Base-by-base conservation (phyloP, 495 filamentous ascomycete species). In the Astrocystis sublimbata region DNA sequence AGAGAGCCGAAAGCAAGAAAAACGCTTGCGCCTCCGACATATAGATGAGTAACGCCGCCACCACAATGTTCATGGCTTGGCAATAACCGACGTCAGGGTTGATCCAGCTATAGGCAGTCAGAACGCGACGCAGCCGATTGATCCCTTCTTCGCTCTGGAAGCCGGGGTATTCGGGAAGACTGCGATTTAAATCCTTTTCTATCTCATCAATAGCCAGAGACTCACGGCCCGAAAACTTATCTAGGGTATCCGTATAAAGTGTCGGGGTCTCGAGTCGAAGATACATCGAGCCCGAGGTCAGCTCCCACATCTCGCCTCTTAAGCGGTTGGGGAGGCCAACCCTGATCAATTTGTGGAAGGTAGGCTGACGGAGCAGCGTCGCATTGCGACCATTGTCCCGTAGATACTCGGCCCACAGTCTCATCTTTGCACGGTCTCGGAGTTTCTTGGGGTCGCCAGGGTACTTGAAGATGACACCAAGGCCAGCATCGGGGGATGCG, bases 21-120 rank as follows among this genome's bases (percentile, higher is more conserved):
- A 98, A 98, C 4, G 94, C 94, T 77, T 98, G 94, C 0, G 89
- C 73, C 73, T 98, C 94, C 5, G 94, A 98, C 89, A 96, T 94
- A 77, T 98, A 98, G 79, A 98, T 98, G 38, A 98, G 81, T 55
- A 98, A 74, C 8, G 94, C 94, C 17, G 94, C 94, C 6, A 96
- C 93, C 17, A 98, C 94, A 63, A 98, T 98, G 71, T 98, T 98
- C 94, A 98, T 98, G 23, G 94, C 94, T 74, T 98, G 94, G 72
- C 94, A 98, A 73, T 98, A 98, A 26, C 94, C 94, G 40, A 98
- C 92, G 62, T 96, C 91, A 47, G 90, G 85, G 68, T 98, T 92
- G 23, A 85, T 90, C 94, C 94, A 98, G 74, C 92, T 96, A 75
- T 98, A 98, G 12, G 94, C 94, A 4, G 92, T 96, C 28, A 98